phyloP scores from a whole-genome alignment of 495 filamentous ascomycete genomes.

The Lasiosphaeria ovina region DNA sequence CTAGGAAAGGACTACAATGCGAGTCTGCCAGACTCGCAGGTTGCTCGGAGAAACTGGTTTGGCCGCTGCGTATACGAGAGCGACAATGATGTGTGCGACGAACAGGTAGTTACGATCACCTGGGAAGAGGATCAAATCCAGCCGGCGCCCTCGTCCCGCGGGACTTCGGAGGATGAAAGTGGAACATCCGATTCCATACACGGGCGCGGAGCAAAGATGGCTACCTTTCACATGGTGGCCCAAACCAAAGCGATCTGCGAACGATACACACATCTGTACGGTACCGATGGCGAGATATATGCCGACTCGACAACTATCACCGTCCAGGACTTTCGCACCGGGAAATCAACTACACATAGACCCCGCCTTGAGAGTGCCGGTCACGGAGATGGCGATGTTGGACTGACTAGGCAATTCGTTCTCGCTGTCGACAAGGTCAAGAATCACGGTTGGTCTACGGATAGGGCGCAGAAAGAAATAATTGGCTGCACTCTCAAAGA shows the following conservation, averaged over 20 bases:
- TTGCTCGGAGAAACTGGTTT: slow-evolving; percentile 73
- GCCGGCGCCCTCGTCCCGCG: slow-evolving; percentile 14
- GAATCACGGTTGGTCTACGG: slow-evolving; percentile 61
- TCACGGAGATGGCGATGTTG: slow-evolving; percentile 87
- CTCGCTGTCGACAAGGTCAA: slow-evolving; percentile 77
- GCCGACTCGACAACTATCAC: slow-evolving; percentile 70
- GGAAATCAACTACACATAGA: slow-evolving; percentile 48
- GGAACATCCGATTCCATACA: slow-evolving; percentile 16
- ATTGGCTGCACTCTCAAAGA: slow-evolving; percentile 84
- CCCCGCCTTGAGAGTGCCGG: slow-evolving; percentile 55
- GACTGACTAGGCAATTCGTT: slow-evolving; percentile 76
- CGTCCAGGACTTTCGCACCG: slow-evolving; percentile 62
- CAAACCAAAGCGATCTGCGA: slow-evolving; percentile 84
- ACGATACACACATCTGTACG: slow-evolving; percentile 78
- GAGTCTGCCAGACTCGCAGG: slow-evolving; percentile 46
- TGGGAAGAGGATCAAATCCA: slow-evolving; percentile 68
- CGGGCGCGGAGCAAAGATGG: slow-evolving; percentile 71
- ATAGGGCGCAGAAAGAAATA: slow-evolving; percentile 69
- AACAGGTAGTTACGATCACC: slow-evolving; percentile 79
- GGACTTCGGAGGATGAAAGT: not conserved
- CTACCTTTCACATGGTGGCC: slow-evolving; percentile 90
- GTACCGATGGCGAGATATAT: slow-evolving; percentile 77
- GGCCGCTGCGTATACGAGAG: slow-evolving; percentile 92
- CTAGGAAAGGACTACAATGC: slow-evolving; percentile 69
- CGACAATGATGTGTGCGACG: slow-evolving; percentile 89